Evolutionary conservation across 768 basidiomycete species (phyloP), one percentile per base, ranked within the genome.

Genomic region (Boletus edulis): DNA sequence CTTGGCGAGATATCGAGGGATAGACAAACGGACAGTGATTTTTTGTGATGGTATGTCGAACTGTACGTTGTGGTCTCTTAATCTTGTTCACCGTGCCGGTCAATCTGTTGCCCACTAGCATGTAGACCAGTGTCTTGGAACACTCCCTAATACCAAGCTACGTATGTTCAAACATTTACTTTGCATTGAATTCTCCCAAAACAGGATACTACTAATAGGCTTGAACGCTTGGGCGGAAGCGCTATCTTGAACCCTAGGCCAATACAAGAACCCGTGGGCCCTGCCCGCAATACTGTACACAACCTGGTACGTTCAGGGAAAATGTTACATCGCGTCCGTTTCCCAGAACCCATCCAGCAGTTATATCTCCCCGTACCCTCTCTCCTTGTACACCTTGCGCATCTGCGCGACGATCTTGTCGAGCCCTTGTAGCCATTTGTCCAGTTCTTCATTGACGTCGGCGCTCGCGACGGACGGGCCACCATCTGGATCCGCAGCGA

Each of bases 401-500:
- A 87, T 72, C 47, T 78, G 78, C 41, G 57, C 58, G 4, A 87
- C 78, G 31, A 84, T 77, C 20, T 42, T 70, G 46, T 84, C 79
- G 13, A 91, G 74, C 0, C 79, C 86, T 0, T 52, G 70, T 0
- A 90, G 75, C 89, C 89, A 91, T 51, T 75, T 77, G 27, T 69
- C 63, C 17, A 91, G 72, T 57, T 82, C 84, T 0, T 54, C 64
- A 52, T 80, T 77, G 32, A 91, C 76, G 52, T 80, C 78, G 52
- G 83, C 81, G 10, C 72, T 42, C 5, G 83, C 32, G n/a, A 57
- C 62, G 5, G 64, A 51, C 13, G 51, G 77, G 1, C 76, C 81
- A 1, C 85, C 83, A 50, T 87, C 77, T 24, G 81, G 78, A 57
- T 86, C 85, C 5, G 77, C 74, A 1, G 82, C 76, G n/a, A 91